Conservation (phyloP, 2,329 filamentous ascomycete genomes). For the Rugonectria rugulosa region DNA sequence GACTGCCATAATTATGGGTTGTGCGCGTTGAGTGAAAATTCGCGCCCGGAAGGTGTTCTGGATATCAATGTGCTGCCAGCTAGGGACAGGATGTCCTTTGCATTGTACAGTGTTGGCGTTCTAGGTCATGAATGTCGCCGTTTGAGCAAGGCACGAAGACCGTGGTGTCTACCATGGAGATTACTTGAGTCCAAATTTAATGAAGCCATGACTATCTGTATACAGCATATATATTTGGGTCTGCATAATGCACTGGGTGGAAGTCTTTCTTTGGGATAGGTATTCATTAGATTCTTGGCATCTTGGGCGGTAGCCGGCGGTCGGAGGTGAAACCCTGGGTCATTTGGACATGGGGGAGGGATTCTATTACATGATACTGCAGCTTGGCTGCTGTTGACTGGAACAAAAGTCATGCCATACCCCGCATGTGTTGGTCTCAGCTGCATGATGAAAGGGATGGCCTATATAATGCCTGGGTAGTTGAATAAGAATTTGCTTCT, state of each 20-base stretch:
- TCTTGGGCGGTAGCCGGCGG: background rate
- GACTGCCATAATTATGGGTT: background rate
- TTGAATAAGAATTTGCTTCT: constrained; percentile 27
- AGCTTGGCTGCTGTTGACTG: constrained; percentile 30
- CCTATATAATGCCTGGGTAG: constrained; percentile 12
- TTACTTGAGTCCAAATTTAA: constrained; percentile 13
- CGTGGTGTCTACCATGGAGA: constrained; percentile 3
- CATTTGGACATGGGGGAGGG: constrained; percentile 23
- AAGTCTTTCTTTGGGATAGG: background rate
- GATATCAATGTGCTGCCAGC: constrained; percentile 20
- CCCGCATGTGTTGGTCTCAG: constrained; percentile 26
- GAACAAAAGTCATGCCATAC: constrained; percentile 33
- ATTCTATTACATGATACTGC: constrained; percentile 38
- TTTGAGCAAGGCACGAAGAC: constrained; percentile 17
- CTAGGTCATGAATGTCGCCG: constrained; percentile 21
- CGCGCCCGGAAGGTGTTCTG: constrained; percentile 12
- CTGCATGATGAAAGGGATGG: constrained; percentile 17
- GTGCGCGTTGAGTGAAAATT: background rate
- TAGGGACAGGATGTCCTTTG: constrained; percentile 25
- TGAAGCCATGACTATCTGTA: constrained; percentile 24
- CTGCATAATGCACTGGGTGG: constrained; percentile 1
- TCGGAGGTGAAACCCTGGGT: background rate
- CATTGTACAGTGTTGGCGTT: constrained; percentile 47
- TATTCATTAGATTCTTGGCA: background rate
- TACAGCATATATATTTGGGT: constrained; percentile 8